Evolutionary conservation across 1,139 yeast genomes (phyloP), one percentile per base, ranked within the genome.

Genomic region (Martiniozyma asiatica): DNA sequence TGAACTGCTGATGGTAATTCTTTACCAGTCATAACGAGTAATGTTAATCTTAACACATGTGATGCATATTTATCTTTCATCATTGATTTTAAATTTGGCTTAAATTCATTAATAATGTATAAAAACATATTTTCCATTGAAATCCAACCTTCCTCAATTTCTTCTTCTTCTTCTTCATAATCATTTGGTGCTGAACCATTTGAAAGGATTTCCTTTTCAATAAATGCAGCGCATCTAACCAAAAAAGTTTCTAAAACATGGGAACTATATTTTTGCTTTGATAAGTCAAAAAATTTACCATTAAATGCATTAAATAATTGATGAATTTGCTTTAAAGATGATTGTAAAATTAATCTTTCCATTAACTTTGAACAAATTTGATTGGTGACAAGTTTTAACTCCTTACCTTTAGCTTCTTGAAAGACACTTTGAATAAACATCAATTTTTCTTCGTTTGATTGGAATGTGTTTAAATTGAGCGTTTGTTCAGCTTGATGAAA

Each of bases 401-500:
- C 98, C 45, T 87, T 85, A 6, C 96, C 96, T 34, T 67, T 65
- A 19, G 87, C 71, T 59, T 89, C 99, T 43, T 80, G 94, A 40
- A 81, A 64, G 5, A 84, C 87, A 43, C 87, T 77, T 8, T 65
- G 54, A 18, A 84, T 73, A 48, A 87, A 85, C 2, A 79, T 77
- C 4, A 55, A 56, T 44, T 77, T 70, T 41, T 85, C 96, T 34
- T 81, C 94, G 2, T 68, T 62, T 12, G 65, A 61, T 22, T 73
- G 84, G 50, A 89, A 84, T 0, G 93, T 78, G 53, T 85, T 74
- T 26, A 84, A 68, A 30, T 85, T 75, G 31, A 89, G 61, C 0
- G 93, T 80, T 7, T 87, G 71, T 54, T 87, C 97, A 0, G 96
- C 94, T 48, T 77, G 85, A 47, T 82, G 82, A 60, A 87, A 89